phyloP scores from a whole-genome alignment of 2,329 filamentous ascomycete genomes.

The Phyllosticta citribraziliensis region DNA sequence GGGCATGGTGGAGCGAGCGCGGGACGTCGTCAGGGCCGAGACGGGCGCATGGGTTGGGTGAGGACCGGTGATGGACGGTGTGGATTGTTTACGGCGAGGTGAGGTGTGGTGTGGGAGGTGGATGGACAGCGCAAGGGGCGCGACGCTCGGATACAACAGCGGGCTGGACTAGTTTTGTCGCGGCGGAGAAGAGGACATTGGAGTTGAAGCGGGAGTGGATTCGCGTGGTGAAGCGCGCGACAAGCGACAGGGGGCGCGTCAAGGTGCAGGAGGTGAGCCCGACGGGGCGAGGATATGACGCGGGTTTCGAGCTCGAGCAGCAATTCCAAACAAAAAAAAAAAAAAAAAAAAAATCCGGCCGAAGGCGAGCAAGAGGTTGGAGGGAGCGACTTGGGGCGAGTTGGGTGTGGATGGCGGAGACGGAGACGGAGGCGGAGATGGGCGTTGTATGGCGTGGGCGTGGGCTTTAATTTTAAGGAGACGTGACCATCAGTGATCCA shows the following conservation, averaged over 20 bases:
- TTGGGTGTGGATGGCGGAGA: no score
- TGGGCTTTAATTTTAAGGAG: slow-evolving; percentile 11
- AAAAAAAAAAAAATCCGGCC: neutral
- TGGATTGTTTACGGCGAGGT: neutral
- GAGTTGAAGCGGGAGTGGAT: neutral
- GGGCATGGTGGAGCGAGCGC: slow-evolving; percentile 33
- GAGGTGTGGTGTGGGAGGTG: neutral
- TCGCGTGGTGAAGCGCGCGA: slow-evolving; percentile 5
- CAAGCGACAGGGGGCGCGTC: slow-evolving; percentile 5
- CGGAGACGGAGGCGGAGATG: no score
- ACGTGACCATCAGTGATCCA: neutral
- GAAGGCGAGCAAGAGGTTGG: no score
- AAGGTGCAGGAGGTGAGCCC: slow-evolving; percentile 3
- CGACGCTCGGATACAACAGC: neutral
- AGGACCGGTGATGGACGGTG: neutral
- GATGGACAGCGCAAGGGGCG: neutral
- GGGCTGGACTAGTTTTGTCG: neutral
- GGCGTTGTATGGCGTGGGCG: neutral
- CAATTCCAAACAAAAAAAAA: neutral
- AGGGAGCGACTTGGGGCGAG: no score
- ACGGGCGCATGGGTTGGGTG: neutral
- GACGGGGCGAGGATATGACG: neutral
- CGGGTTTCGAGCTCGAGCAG: neutral
- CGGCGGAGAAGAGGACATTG: neutral
- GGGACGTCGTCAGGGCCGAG: neutral